These are phyloP conservation scores for Calocybe gangraenosa DNA, from an alignment of 768 basidiomycete species.

Conservation along the genomic window DNA sequence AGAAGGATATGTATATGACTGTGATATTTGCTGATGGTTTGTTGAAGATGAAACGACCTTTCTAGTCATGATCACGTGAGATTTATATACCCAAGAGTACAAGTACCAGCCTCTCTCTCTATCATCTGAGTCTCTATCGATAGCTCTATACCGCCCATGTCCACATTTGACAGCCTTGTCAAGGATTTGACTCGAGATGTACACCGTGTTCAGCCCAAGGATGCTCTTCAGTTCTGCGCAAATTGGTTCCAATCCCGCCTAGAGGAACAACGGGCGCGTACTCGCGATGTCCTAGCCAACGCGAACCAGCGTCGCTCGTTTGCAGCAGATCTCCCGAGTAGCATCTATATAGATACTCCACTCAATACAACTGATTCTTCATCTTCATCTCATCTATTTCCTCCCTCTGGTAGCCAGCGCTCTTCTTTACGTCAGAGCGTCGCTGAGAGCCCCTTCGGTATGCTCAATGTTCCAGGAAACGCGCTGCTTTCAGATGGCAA, in stretches of 20 bases:
- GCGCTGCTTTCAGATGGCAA: conserved; percentile 58
- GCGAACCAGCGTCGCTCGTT: conserved; percentile 48
- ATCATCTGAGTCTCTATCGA: conserved; percentile 4
- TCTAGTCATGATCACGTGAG: conserved; percentile 14
- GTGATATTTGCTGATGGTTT: conserved; percentile 6
- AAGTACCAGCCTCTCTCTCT: conserved; percentile 21
- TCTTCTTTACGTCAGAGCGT: conserved; percentile 54
- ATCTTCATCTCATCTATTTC: conserved; percentile 52
- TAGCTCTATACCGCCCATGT: no score
- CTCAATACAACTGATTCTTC: conserved; percentile 27
- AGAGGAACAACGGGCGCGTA: conserved; percentile 77
- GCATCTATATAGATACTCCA: conserved; percentile 56
- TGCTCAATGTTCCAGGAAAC: conserved; percentile 78
- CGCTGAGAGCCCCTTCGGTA: conserved; percentile 71
- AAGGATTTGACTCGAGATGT: conserved; percentile 84
- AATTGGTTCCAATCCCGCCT: conserved; percentile 92
- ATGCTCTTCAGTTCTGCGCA: conserved; percentile 88
- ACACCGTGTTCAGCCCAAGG: conserved; percentile 81
- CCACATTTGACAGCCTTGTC: conserved; percentile 81
- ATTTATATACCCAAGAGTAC: no score
- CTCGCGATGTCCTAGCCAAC: conserved; percentile 59
- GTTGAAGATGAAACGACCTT: conserved; percentile 13
- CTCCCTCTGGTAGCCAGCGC: conserved; percentile 35
- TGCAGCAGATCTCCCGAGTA: conserved; percentile 47
- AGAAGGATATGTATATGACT: background rate